These are phyloP conservation scores for Mycena sanguinolenta DNA, from an alignment of 768 basidiomycete genomes.

Conservation along the genomic window DNA sequence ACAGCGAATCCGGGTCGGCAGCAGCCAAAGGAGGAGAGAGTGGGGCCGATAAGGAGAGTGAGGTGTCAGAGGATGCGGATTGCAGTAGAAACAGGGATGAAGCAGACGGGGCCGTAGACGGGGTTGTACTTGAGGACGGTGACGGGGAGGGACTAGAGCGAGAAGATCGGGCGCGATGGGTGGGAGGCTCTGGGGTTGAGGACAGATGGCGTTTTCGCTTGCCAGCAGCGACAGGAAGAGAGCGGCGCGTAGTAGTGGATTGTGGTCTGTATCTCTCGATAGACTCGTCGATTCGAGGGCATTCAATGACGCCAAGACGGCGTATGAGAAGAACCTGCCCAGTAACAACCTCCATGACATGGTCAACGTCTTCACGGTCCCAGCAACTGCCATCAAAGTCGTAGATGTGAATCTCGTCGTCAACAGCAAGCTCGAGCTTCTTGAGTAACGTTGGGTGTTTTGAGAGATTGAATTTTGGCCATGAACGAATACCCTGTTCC, in stretches of 20 bases:
- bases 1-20: not conserved
- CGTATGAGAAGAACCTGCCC: not conserved
- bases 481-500: not conserved
- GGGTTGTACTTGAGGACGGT: not conserved
- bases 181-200: not conserved
- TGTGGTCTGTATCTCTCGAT: not conserved
- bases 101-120: not conserved
- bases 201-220: not conserved
- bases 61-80: not conserved
- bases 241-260: not conserved
- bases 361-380: not conserved
- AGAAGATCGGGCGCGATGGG: not conserved
- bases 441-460: not conserved
- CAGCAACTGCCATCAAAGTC: not conserved
- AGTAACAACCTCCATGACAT: not conserved
- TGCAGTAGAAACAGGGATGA: not conserved
- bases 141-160: not conserved
- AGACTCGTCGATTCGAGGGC: not conserved
- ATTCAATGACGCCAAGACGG: not conserved
- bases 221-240: not conserved
- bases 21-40: not conserved
- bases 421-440: not conserved
- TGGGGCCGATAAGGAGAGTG: no score
- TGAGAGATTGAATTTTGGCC: not conserved
- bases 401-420: not conserved